Percentiles rank a stretch among this genome's conserved stretches.
These are phyloP conservation scores for Hericium coralloides DNA, from an alignment of 768 basidiomycete species.

Conservation along the genomic window DNA sequence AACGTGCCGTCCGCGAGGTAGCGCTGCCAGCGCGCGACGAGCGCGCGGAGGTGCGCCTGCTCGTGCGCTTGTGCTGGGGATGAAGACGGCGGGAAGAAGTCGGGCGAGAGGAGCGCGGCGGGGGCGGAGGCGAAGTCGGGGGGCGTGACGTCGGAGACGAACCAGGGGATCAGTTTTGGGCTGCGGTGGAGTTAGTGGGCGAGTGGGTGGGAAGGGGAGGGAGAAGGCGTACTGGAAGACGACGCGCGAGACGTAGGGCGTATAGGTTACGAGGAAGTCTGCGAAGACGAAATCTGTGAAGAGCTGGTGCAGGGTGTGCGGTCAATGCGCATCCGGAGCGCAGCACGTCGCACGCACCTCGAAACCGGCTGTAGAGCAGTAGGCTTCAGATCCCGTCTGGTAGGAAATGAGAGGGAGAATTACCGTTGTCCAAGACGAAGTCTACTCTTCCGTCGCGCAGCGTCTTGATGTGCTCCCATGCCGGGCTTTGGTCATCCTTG, in stretches of 20 bases:
- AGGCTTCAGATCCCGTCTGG: neutral
- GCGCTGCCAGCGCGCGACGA: slow-evolving; percentile 64
- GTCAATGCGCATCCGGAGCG: neutral
- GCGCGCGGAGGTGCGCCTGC: slow-evolving; percentile 36
- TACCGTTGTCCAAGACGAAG: slow-evolving; percentile 89
- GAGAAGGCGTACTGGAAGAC: slow-evolving; percentile 73
- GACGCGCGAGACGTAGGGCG: slow-evolving; percentile 72
- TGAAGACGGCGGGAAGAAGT: slow-evolving; percentile 45
- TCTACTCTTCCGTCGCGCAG: slow-evolving; percentile 54
- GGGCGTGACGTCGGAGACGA: slow-evolving; percentile 91
- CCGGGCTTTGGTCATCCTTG: slow-evolving; percentile 66
- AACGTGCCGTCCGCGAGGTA: slow-evolving; percentile 71
- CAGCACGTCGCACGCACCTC: slow-evolving; percentile 42
- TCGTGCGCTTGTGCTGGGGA: slow-evolving; percentile 20
- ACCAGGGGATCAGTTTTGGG: slow-evolving; percentile 95
- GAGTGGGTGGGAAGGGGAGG: neutral
- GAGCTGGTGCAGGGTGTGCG: slow-evolving; percentile 38
- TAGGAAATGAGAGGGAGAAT: neutral
- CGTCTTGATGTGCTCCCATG: slow-evolving; percentile 63
- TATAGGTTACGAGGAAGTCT: slow-evolving; percentile 86
- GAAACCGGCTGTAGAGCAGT: slow-evolving; percentile 62
- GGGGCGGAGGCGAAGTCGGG: slow-evolving; percentile 66
- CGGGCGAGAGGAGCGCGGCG: slow-evolving; percentile 43
- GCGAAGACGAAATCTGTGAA: slow-evolving; percentile 92
- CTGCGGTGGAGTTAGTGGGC: slow-evolving; percentile 28